Base-by-base conservation (phyloP, 2,329 filamentous ascomycete genomes). In the Penicillium sp. region DNA sequence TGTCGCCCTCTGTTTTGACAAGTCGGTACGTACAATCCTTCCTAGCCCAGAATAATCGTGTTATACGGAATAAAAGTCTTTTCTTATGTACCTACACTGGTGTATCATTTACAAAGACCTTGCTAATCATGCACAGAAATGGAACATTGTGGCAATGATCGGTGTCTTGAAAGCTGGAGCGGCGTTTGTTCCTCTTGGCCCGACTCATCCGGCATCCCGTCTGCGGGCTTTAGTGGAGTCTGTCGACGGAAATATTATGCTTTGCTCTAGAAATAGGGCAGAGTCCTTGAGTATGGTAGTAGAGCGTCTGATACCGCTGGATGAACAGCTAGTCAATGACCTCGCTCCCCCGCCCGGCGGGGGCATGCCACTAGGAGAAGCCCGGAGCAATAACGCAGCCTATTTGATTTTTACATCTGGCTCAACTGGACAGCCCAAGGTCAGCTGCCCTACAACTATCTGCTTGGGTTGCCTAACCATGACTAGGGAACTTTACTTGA, bases 391-490 rank as follows among this genome's bases (percentile, higher is more conserved):
- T 48, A 76, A 76, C 66, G 75, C 75, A 9, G 76, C 75, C 48
- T 90, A 88, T 71, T 78, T 89, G 6, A 80, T 91, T 9, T 87
- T 90, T 66, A 85, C 84, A 8, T 84, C 84, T 4, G 84, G 85
- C 0, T 85, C 84, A 1, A 84, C 85, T 3, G 83, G 82, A 52
- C 80, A 82, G 58, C 84, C 86, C 0, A 86, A 86, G 68, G 76
- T 78, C 63, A 51, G 66, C 62, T 61, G 30, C 4, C 5, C 13
- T 30, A 26, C 15, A 29, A 31, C n/a, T 8, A 1, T 26, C 48
- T 56, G 19, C 58, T 56, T 29, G 38, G 5, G 9, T 31, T 29
- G 31, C 19, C 66, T 67, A 35, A 70, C 62, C 19, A 31, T 31
- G 38, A 21, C n/a, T 58, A 79, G 77, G 88, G 87, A 3, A 85